Percentiles rank a stretch among this genome's conserved stretches.
Evolutionary conservation across 306 rosid species (phyloP).

Genomic region (Pyrus bretschneideri): DNA sequence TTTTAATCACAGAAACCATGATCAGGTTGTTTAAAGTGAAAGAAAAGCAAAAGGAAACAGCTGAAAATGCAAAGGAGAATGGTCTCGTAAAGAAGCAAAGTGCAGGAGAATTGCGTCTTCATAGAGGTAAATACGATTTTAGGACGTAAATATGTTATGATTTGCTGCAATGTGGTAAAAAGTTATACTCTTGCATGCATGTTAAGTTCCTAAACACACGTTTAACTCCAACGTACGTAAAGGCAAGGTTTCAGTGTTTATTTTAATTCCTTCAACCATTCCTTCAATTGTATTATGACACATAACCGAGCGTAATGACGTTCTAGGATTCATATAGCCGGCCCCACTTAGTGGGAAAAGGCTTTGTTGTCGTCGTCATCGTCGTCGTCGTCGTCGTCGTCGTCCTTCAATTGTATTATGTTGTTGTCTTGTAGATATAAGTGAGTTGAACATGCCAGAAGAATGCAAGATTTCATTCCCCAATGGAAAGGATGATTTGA

Average conservation of each 20-base stretch:
- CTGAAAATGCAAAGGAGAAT: constrained; percentile 20
- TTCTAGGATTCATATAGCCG: no score
- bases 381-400: no score
- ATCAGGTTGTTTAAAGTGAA: constrained; percentile 37
- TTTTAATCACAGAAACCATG: constrained; percentile 19
- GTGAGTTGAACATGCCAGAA: constrained; percentile 35
- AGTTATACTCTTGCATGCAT: no score
- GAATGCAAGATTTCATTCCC: constrained; percentile 29
- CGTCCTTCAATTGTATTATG: background rate
- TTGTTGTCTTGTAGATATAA: constrained; percentile 22
- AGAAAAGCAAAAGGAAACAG: constrained; percentile 37
- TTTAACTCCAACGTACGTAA: background rate
- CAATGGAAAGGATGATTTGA: constrained; percentile 35
- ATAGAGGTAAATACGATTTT: constrained; percentile 19
- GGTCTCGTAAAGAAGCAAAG: constrained; percentile 31
- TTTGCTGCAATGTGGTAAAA: background rate
- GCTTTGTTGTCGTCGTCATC: no score
- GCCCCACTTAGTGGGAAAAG: no score
- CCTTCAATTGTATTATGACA: background rate
- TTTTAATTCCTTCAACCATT: background rate
- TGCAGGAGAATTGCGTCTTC: constrained; percentile 45
- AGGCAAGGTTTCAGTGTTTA: background rate
- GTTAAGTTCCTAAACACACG: no score
- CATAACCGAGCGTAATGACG: no score
- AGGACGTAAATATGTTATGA: background rate